Evolutionary conservation across 805 yeast species (phyloP), one percentile per base, ranked within the genome.

Genomic region (Metschnikowia corniflorae): DNA sequence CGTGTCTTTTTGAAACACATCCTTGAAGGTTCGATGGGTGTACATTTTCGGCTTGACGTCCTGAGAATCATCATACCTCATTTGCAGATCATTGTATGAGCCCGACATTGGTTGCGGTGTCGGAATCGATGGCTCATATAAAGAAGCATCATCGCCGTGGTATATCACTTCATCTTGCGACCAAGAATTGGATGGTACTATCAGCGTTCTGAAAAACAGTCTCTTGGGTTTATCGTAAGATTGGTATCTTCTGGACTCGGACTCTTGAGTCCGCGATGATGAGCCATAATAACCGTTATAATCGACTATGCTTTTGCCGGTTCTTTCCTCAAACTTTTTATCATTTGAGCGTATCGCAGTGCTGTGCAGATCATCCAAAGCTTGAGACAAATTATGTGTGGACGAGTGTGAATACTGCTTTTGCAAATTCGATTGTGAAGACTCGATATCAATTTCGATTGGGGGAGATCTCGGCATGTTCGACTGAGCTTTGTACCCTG

Each of bases 11-110:
- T 60, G 43, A 39, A 68, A 67, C 4, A 68, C 69, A 5, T 66
- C 66, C 16, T 48, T 41, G 42, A 66, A 65, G 1, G 71, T 66
- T 35, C 59, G 60, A 39, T 65, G 71, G 1, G 69, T 61, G 47
- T 65, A 67, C 36, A 54, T 34, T 14, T 53, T 58, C 6, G 70
- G 70, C 43, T 63, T 64, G 30, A 47, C 26, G 5, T 34, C 44
- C 14, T 47, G 49, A 1, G 71, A 60, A 7, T 47, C 53, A 26
- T 67, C 70, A 34, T 52, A 57, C n/a, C 55, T 39, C 31, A 55
- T 53, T 46, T 68, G 58, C 42, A 66, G 70, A 21, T 60, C 54
- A 13, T 63, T 58, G 39, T 68, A 67, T 39, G 60, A 65, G 13
- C 61, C 69, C 13, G 53, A 50, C 20, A 49, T 44, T 5, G 32